Evolutionary conservation across 2,329 filamentous ascomycete species (phyloP).

Genomic region (Alternaria solani): DNA sequence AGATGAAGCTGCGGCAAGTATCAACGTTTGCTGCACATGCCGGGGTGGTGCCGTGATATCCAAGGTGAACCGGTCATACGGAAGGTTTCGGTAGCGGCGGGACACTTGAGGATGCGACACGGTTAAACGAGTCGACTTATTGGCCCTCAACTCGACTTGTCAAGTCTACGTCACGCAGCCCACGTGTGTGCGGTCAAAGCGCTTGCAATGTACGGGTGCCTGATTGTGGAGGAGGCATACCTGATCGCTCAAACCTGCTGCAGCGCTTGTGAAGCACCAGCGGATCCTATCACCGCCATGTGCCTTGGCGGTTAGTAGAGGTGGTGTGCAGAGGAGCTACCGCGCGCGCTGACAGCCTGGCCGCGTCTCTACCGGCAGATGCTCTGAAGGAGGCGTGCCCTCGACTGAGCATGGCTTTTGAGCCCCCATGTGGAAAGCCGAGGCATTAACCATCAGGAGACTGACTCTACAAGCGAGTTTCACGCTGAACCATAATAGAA

Average conservation of each 20-base stretch:
- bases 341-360: slow-evolving; percentile 4
- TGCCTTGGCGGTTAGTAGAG: slow-evolving; percentile 12
- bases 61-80: slow-evolving; percentile 25
- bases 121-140: slow-evolving; percentile 7
- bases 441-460: background rate
- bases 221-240: slow-evolving; percentile 13
- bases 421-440: background rate
- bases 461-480: slow-evolving; percentile 9
- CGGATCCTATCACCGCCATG: slow-evolving; percentile 7
- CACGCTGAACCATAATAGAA: slow-evolving; percentile 10
- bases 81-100: slow-evolving; percentile 24
- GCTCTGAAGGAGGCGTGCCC: background rate
- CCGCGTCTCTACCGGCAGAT: background rate
- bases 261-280: slow-evolving; percentile 5
- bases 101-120: slow-evolving; percentile 15
- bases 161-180: slow-evolving; percentile 23
- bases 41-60: slow-evolving; percentile 11
- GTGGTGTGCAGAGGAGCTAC: slow-evolving; percentile 20
- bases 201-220: slow-evolving; percentile 13
- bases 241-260: slow-evolving; percentile 9
- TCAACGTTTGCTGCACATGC: slow-evolving; percentile 13
- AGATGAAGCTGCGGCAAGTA: slow-evolving; percentile 5
- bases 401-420: background rate
- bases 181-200: slow-evolving; percentile 4
- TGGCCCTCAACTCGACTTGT: slow-evolving; percentile 11